phyloP scores from a whole-genome alignment of 83 land plant species.

The Thuja plicata region DNA sequence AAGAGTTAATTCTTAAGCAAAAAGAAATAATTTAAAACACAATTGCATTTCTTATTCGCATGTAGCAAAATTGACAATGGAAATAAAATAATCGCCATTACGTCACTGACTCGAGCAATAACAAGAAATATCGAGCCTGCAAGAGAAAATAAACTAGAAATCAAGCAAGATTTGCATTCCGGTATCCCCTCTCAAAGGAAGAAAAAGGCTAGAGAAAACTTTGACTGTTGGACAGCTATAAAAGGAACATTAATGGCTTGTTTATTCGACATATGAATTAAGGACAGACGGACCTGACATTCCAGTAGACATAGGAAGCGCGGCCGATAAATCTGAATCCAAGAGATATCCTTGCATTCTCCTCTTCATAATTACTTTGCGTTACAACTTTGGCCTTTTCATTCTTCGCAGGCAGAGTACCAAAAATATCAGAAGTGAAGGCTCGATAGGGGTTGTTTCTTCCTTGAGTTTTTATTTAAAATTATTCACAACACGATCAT shows the following conservation, averaged over 20 bases:
- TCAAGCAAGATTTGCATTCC: neutral
- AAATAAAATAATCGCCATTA: neutral
- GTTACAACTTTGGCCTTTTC: neutral
- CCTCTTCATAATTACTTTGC: neutral
- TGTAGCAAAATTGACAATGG: neutral
- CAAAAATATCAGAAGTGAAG: no score
- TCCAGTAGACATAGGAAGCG: neutral
- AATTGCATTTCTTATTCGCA: neutral
- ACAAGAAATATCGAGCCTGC: neutral
- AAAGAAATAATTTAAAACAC: neutral
- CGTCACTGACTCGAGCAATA: neutral
- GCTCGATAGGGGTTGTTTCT: no score
- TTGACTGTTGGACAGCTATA: neutral
- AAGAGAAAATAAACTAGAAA: neutral
- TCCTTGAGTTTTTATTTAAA: no score
- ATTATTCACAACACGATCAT: no score
- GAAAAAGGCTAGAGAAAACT: no score
- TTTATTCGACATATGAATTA: neutral
- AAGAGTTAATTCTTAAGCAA: neutral
- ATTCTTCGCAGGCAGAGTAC: neutral
- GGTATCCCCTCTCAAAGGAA: neutral
- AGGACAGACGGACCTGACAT: neutral
- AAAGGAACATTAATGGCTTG: neutral
- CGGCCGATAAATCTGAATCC: neutral
- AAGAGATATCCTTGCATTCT: neutral